A percentile compares a stretch with the other conserved stretches of the same genome.
phyloP scores from a whole-genome alignment of 2,329 filamentous ascomycete genomes.

The Drechslera avenae region DNA sequence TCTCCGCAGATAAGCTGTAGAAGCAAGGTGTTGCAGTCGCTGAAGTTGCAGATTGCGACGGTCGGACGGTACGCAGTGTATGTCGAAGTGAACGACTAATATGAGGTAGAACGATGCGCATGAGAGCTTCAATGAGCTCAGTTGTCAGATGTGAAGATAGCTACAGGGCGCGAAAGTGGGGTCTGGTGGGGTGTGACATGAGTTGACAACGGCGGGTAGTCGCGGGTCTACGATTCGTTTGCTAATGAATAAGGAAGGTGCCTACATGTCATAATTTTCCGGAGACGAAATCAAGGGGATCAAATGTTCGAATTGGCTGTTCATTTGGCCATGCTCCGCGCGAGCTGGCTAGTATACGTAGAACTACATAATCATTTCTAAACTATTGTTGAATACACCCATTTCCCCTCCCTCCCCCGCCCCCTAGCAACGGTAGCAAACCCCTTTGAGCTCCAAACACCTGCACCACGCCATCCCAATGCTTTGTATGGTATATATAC shows the following conservation, averaged over 20 bases:
- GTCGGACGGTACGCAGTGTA: slow-evolving; percentile 1
- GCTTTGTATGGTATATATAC: not conserved
- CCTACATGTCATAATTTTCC: not conserved
- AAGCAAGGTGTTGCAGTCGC: slow-evolving; percentile 5
- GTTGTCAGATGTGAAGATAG: slow-evolving; percentile 16
- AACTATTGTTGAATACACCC: not conserved
- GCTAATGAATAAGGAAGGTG: slow-evolving; percentile 28
- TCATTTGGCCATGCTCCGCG: not conserved
- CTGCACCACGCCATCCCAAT: slow-evolving; percentile 4
- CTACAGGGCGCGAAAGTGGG: slow-evolving; percentile 26
- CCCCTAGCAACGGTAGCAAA: slow-evolving; percentile 1
- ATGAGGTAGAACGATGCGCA: slow-evolving; percentile 13
- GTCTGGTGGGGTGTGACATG: slow-evolving; percentile 28
- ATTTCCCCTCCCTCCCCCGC: too few relatives aligned
- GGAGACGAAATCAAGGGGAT: too few relatives aligned
- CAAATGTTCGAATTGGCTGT: too few relatives aligned
- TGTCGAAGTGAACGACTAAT: slow-evolving; percentile 14
- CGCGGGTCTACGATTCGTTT: slow-evolving; percentile 20
- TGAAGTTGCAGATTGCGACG: not conserved
- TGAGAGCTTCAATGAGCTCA: slow-evolving; percentile 15
- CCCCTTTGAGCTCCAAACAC: slow-evolving; percentile 15
- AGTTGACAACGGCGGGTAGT: slow-evolving; percentile 28
- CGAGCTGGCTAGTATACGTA: slow-evolving; percentile 5
- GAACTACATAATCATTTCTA: slow-evolving; percentile 16
- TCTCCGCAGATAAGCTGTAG: slow-evolving; percentile 9